phyloP scores from a whole-genome alignment of 106 monocot genomes.

The Dendrobium catenatum region DNA sequence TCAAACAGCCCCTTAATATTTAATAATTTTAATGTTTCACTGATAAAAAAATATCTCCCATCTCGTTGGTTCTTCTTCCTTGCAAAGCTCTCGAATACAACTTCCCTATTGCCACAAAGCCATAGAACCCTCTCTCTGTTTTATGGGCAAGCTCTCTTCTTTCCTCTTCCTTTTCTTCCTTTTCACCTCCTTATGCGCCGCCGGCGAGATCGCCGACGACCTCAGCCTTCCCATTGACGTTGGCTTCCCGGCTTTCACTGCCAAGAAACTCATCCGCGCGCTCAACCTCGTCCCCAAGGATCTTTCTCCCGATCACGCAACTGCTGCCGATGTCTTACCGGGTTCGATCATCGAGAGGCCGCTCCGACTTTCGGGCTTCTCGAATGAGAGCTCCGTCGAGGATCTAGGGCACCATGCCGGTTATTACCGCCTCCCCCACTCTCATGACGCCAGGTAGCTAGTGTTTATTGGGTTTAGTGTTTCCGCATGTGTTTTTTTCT shows the following conservation, averaged over 20 bases:
- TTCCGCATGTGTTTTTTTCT: background rate
- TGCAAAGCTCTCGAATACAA: too few species aligned
- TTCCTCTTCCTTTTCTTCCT: slow-evolving; percentile 1
- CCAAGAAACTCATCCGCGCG: slow-evolving; percentile 54
- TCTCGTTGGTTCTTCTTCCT: too few species aligned
- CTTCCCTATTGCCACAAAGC: too few species aligned
- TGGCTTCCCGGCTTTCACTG: slow-evolving; percentile 27
- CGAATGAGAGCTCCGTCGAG: slow-evolving; percentile 22
- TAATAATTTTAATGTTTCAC: too few species aligned
- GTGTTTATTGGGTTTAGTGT: background rate
- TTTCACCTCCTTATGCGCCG: background rate
- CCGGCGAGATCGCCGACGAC: slow-evolving; percentile 3
- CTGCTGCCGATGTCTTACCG: background rate
- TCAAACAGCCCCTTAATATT: too few species aligned
- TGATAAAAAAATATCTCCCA: too few species aligned
- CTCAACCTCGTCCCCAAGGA: slow-evolving; percentile 65
- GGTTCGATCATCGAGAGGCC: slow-evolving; percentile 44
- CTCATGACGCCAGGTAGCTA: slow-evolving; percentile 59
- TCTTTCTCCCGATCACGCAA: slow-evolving; percentile 11
- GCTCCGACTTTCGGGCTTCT: slow-evolving; percentile 31
- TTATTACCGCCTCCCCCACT: slow-evolving; percentile 63
- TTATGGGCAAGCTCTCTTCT: background rate
- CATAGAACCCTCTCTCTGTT: background rate
- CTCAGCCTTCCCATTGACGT: slow-evolving; percentile 13
- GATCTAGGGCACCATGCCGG: slow-evolving; percentile 84